These are phyloP conservation scores for Blastobotrys ciferrii DNA, from an alignment of 1,139 yeast species.

Conservation along the genomic window DNA sequence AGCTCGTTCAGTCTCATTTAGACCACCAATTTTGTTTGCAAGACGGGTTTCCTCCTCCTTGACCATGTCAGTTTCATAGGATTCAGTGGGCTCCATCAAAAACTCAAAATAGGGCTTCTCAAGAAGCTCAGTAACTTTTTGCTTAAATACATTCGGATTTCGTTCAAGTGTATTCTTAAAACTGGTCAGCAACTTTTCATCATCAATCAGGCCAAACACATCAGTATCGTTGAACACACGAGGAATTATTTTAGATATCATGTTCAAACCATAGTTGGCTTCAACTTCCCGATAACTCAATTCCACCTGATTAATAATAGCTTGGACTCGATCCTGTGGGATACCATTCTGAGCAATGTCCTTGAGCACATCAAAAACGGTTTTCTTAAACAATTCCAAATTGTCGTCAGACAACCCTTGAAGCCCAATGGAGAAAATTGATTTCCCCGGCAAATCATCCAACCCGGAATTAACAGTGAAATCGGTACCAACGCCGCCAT, in stretches of 20 bases:
- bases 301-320: slow-evolving; percentile 85
- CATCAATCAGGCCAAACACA: slow-evolving; percentile 64
- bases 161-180: slow-evolving; percentile 59
- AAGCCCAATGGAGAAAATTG: slow-evolving; percentile 80
- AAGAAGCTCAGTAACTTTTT: slow-evolving; percentile 54
- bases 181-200: slow-evolving; percentile 55
- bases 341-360: slow-evolving; percentile 43
- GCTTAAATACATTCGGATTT: slow-evolving; percentile 56
- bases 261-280: slow-evolving; percentile 83
- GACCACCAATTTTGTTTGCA: slow-evolving; percentile 40
- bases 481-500: slow-evolving; percentile 80
- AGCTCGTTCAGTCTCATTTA: slow-evolving; percentile 58
- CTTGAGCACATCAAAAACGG: slow-evolving; percentile 42
- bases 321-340: slow-evolving; percentile 67
- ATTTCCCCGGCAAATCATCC: slow-evolving; percentile 75
- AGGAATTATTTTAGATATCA: slow-evolving; percentile 71
- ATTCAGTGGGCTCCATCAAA: slow-evolving; percentile 68
- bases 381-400: slow-evolving; percentile 44
- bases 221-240: slow-evolving; percentile 84
- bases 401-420: slow-evolving; percentile 65
- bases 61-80: slow-evolving; percentile 49
- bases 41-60: slow-evolving; percentile 60
- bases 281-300: slow-evolving; percentile 80
- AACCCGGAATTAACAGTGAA: slow-evolving; percentile 86
- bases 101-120: slow-evolving; percentile 62